Percentiles rank a stretch among this genome's conserved stretches.
phyloP scores from a whole-genome alignment of 2,329 filamentous ascomycete genomes.

The Mycosphaerella sp. region DNA sequence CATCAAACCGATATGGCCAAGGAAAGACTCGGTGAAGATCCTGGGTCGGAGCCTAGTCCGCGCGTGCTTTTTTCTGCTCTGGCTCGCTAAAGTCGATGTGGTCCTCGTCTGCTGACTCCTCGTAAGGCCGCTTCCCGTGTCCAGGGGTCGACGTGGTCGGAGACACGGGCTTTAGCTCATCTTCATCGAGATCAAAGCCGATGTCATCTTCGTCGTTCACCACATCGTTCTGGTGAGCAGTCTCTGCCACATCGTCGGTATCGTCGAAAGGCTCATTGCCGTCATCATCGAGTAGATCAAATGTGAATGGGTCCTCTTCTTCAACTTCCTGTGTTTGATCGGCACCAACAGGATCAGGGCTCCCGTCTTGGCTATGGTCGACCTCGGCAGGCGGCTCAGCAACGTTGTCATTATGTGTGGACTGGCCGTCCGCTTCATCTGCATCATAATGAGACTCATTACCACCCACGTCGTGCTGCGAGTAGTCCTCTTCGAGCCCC shows the following conservation, averaged over 20 bases:
- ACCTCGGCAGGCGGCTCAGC: conserved; percentile 12
- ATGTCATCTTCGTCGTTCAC: conserved; percentile 23
- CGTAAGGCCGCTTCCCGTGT: conserved; percentile 30
- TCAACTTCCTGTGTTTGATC: conserved; percentile 5
- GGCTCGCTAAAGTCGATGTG: conserved; percentile 24
- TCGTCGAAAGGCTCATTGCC: conserved; percentile 16
- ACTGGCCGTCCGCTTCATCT: background rate
- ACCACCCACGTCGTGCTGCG: conserved; percentile 9
- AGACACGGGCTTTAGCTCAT: conserved; percentile 4
- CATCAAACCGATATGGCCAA: background rate
- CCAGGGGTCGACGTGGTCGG: conserved; percentile 20
- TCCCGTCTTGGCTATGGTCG: conserved; percentile 10
- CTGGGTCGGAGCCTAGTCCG: conserved; percentile 5
- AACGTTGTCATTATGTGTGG: conserved; percentile 6
- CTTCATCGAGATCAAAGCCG: conserved; percentile 27
- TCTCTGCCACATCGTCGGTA: conserved; percentile 10
- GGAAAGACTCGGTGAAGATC: background rate
- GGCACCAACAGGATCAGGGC: background rate
- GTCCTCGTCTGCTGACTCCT: conserved; percentile 25
- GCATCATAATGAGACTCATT: conserved; percentile 6
- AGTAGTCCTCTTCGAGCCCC: conserved; percentile 3
- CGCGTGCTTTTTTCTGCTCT: conserved; percentile 23
- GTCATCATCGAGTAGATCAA: conserved; percentile 20
- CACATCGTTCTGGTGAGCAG: conserved; percentile 1
- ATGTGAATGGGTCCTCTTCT: conserved; percentile 20